Evolutionary conservation across 2,329 filamentous ascomycete genomes (phyloP).

Genomic region (Talaromyces pinophilus): DNA sequence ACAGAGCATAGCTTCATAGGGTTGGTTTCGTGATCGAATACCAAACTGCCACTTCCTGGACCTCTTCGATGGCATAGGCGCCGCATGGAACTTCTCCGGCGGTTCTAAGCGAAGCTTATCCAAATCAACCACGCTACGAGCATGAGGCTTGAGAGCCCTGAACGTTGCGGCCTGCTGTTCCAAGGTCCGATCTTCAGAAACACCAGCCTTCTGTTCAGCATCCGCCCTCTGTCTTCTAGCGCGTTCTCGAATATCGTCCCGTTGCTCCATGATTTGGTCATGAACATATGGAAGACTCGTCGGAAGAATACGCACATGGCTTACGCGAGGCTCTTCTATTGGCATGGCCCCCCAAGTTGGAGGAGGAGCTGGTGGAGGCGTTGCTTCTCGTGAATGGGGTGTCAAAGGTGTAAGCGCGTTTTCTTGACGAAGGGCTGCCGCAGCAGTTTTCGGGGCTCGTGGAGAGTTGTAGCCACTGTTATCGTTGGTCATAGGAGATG

Average conservation of each 20-base stretch:
- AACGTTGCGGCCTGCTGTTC: slow-evolving; percentile 81
- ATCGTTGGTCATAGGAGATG: slow-evolving; percentile 36
- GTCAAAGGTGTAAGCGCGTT: slow-evolving; percentile 27
- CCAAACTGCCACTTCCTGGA: slow-evolving; percentile 97
- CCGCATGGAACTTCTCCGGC: slow-evolving; percentile 55
- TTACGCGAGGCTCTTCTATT: slow-evolving; percentile 61
- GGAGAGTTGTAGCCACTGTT: slow-evolving; percentile 26
- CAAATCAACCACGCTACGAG: slow-evolving; percentile 67
- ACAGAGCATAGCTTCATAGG: slow-evolving; percentile 89
- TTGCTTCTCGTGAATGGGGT: slow-evolving; percentile 30
- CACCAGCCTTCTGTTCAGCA: slow-evolving; percentile 26
- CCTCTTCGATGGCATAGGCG: slow-evolving; percentile 54
- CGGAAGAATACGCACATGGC: slow-evolving; percentile 87
- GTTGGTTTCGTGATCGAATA: slow-evolving; percentile 89
- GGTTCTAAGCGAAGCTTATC: slow-evolving; percentile 62
- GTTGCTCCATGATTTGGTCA: slow-evolving; percentile 77
- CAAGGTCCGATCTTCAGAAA: slow-evolving; percentile 42
- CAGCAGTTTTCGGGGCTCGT: slow-evolving; percentile 25
- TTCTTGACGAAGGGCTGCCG: slow-evolving; percentile 27
- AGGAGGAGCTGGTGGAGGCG: slow-evolving; percentile 30
- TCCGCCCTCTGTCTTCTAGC: slow-evolving; percentile 51
- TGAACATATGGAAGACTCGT: slow-evolving; percentile 90
- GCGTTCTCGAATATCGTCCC: slow-evolving; percentile 35
- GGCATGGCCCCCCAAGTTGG: slow-evolving; percentile 31
- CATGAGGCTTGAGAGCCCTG: slow-evolving; percentile 81